Conservation (phyloP, 176 grass and related monocot genomes). For the Tuctoria greenei region DNA sequence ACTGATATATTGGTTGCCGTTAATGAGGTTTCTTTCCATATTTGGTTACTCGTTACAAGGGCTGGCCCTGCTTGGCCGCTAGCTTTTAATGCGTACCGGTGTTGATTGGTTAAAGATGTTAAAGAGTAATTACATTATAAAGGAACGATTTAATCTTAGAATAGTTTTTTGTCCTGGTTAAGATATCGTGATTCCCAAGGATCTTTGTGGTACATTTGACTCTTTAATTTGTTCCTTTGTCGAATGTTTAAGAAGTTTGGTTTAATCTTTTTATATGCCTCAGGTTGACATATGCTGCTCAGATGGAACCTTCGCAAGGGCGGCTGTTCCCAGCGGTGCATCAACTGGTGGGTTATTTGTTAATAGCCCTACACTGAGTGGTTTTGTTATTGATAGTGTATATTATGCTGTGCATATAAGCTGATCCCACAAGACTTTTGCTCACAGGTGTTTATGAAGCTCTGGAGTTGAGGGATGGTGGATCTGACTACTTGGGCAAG, state of each 20-base stretch:
- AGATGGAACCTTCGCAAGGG: conserved; percentile 68
- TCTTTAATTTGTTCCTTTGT: background rate
- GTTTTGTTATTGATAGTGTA: background rate
- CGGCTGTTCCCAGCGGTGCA: conserved; percentile 88
- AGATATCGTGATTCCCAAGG: background rate
- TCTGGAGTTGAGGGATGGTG: conserved; percentile 84
- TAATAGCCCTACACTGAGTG: background rate
- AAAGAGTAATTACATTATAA: too few relatives aligned
- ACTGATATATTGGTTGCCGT: background rate
- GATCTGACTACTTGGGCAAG: conserved; percentile 88
- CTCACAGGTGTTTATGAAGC: conserved; percentile 78
- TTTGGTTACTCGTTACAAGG: background rate
- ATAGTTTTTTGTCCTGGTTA: background rate
- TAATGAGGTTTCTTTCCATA: background rate
- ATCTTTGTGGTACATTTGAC: background rate
- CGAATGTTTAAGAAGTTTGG: background rate
- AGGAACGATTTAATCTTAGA: too few relatives aligned
- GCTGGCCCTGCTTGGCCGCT: background rate
- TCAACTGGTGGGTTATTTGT: conserved; percentile 63
- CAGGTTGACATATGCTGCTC: conserved; percentile 76
- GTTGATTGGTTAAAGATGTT: too few relatives aligned
- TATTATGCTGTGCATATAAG: background rate
- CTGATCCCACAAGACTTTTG: background rate
- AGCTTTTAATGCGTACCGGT: too few relatives aligned
- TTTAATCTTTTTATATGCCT: background rate